Evolutionary conservation across 345 rosid genomes (phyloP), one percentile per base, ranked within the genome.

Genomic region (Geranium brycei): DNA sequence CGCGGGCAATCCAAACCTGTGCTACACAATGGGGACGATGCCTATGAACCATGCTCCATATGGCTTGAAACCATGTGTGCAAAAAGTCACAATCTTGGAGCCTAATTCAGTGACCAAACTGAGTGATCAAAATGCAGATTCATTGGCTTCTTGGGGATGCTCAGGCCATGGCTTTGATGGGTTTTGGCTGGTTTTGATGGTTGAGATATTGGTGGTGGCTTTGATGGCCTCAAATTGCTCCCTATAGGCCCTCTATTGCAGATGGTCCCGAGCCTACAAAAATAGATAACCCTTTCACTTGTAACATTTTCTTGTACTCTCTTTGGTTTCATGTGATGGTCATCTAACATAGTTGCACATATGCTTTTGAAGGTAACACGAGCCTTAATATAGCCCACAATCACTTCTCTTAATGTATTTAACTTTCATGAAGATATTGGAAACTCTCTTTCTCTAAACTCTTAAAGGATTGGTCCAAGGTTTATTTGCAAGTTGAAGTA

Each of bases 1-100:
- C 16, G 67, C 70, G 79, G 64, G 67, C 67, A 80, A 80, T 66
- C 76, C 78, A 17, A 63, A 64, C 53, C 67, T 80, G 15, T 74
- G 83, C 51, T 68, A 62, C 66, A 57, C 55, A 57, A 31, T 17
- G 5, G 66, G 60, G 8, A 47, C 66, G 17, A 28, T 30, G 4
- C 59, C 64, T 11, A 23, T 55, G 7, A 31, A 11, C 14, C 19
- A 59, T 64, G 59, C 57, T 30, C 79, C 77, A 7, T 17, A 17
- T 32, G 78, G 72, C 13, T 61, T 72, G 17, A 71, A 56, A 56
- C 71, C 73, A 28, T 77, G 81, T 51, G 38, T 11, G 53, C 51
- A 35, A 53, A 4, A 35, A 35, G 41, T 35, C 41, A 35, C 41
- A 35, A 7, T 35, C 41, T 35, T 35, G 41, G 41, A 35, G 41